Conservation (phyloP, 2,329 filamentous ascomycete species). For the Colletotrichum euphorbiae region DNA sequence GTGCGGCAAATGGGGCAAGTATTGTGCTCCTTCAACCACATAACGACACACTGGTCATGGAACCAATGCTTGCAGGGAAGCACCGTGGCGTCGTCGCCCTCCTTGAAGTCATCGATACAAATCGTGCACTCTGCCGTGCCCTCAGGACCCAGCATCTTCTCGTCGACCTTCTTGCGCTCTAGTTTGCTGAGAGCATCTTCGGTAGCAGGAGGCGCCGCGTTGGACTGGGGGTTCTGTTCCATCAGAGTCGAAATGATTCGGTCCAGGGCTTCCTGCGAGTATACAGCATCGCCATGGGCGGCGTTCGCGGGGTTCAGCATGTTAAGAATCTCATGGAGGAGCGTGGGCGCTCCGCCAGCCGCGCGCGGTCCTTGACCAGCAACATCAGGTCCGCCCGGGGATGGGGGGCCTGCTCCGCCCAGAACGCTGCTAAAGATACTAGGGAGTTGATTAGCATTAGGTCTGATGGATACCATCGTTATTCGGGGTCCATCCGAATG, state of each 20-base stretch:
- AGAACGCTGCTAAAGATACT: conserved; percentile 63
- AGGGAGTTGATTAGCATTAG: conserved; percentile 48
- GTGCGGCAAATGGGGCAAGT: conserved; percentile 88
- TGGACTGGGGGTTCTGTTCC: conserved; percentile 81
- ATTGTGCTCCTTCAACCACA: conserved; percentile 91
- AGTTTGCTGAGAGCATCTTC: conserved; percentile 79
- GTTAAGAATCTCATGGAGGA: conserved; percentile 65
- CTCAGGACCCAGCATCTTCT: conserved; percentile 73
- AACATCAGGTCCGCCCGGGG: conserved; percentile 40
- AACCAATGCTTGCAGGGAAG: conserved; percentile 96
- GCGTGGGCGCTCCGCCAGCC: conserved; percentile 41
- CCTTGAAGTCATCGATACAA: conserved; percentile 86
- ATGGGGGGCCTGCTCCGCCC: conserved; percentile 52
- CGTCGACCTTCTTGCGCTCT: conserved; percentile 76
- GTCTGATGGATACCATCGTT: conserved; percentile 37
- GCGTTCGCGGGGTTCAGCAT: conserved; percentile 65
- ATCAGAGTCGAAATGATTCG: conserved; percentile 88
- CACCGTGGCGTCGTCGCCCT: conserved; percentile 79
- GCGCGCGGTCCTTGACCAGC: conserved; percentile 30
- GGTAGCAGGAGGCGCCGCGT: conserved; percentile 85
- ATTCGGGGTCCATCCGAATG: conserved; percentile 35
- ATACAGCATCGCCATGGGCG: conserved; percentile 82
- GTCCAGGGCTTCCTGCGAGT: conserved; percentile 90
- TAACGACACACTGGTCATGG: conserved; percentile 82
- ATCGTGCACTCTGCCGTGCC: conserved; percentile 90